Percentiles rank a stretch among this genome's conserved stretches.
phyloP scores from a whole-genome alignment of 2,329 filamentous ascomycete species.

The Leptosphaerulina australis region DNA sequence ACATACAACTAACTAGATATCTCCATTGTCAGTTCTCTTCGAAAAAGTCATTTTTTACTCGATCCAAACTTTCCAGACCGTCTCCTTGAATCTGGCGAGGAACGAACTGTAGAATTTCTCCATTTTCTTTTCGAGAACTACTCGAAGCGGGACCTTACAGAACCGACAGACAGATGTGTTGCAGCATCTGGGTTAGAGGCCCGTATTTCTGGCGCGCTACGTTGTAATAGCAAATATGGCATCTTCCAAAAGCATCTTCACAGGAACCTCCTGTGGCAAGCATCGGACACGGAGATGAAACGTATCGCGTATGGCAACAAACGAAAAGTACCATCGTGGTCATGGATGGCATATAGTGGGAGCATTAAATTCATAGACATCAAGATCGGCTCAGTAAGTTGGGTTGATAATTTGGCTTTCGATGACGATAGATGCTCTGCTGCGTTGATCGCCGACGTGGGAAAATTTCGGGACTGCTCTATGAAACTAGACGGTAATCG shows the following conservation, averaged over 20 bases:
- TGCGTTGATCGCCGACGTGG: too few relatives aligned
- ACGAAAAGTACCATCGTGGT: slow-evolving; percentile 29
- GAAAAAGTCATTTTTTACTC: slow-evolving; percentile 18
- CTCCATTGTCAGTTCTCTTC: slow-evolving; percentile 13
- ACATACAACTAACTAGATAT: too few relatives aligned
- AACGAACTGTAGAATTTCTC: slow-evolving; percentile 18
- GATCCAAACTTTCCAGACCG: slow-evolving; percentile 24
- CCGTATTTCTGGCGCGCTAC: slow-evolving; percentile 16
- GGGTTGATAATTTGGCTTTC: too few relatives aligned
- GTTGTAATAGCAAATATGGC: slow-evolving; percentile 19
- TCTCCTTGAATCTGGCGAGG: slow-evolving; percentile 9
- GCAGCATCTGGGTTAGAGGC: slow-evolving; percentile 24
- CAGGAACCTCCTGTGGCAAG: slow-evolving; percentile 26
- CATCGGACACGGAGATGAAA: slow-evolving; percentile 8
- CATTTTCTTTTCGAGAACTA: slow-evolving; percentile 21
- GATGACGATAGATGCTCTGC: too few relatives aligned
- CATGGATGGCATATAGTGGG: slow-evolving; percentile 22
- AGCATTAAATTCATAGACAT: too few relatives aligned
- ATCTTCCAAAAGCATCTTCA: slow-evolving; percentile 23
- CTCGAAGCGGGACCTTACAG: slow-evolving; percentile 19
- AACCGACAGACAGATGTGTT: slow-evolving; percentile 19
- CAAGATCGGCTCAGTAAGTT: too few relatives aligned
- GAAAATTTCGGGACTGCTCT: too few relatives aligned
- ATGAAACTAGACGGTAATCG: neutral
- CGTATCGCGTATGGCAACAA: slow-evolving; percentile 13